Evolutionary conservation across 2,329 filamentous ascomycete species (phyloP).

Genomic region (Aspergillus neoniger): DNA sequence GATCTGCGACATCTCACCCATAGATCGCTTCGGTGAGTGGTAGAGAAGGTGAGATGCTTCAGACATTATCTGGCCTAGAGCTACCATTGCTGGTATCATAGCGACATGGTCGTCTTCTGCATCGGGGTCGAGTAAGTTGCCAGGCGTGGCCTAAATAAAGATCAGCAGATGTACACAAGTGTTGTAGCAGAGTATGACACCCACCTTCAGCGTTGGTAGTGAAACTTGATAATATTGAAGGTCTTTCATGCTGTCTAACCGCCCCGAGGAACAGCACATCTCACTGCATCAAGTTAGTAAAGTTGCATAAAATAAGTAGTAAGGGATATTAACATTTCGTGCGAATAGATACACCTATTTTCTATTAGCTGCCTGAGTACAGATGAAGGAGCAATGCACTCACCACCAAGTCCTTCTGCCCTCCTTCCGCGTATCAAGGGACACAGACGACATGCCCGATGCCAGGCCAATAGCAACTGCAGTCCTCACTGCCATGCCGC

Average conservation of each 20-base stretch:
- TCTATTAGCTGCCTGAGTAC: neutral
- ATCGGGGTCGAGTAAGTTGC: constrained; percentile 16
- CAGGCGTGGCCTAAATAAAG: neutral
- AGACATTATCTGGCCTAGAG: constrained; percentile 30
- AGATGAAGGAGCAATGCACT: neutral
- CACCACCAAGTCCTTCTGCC: constrained; percentile 31
- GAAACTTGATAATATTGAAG: constrained; percentile 29
- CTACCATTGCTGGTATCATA: constrained; percentile 31
- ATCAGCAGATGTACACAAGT: neutral
- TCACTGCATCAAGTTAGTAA: constrained; percentile 20
- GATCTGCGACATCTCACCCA: constrained; percentile 24
- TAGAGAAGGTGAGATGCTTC: constrained; percentile 32
- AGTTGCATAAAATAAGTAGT: neutral
- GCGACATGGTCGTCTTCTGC: constrained; percentile 26
- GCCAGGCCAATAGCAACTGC: constrained; percentile 38
- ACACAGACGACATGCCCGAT: constrained; percentile 26
- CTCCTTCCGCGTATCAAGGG: constrained; percentile 19
- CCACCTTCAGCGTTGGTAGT: constrained; percentile 23
- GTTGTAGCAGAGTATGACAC: neutral
- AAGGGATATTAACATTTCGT: constrained; percentile 20
- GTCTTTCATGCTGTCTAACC: constrained; percentile 32
- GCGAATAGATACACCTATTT: constrained; percentile 24
- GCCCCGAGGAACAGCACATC: constrained; percentile 34
- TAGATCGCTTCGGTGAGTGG: constrained; percentile 22
- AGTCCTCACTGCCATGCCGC: constrained; percentile 38